Percentiles rank a stretch among this genome's conserved stretches.
phyloP scores from a whole-genome alignment of 139 green algal genomes.

The Deuterostichococcus epilithicus region DNA sequence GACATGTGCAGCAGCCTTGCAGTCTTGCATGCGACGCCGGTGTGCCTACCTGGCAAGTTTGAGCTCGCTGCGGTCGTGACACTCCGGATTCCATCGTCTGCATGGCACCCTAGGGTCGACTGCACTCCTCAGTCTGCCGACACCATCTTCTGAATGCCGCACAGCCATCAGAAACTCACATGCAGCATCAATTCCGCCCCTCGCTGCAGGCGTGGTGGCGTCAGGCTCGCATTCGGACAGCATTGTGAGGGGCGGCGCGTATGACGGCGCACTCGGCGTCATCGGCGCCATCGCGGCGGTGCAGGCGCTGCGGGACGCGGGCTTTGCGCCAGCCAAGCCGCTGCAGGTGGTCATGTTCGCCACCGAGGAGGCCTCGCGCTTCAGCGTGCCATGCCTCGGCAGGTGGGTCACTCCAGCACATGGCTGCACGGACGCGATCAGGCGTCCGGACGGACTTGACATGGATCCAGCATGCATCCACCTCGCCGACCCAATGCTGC shows the following conservation, averaged over 20 bases:
- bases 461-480: neutral
- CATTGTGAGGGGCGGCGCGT: constrained; percentile 73
- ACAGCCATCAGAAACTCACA: neutral
- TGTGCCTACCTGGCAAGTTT: neutral
- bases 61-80: no score
- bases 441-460: neutral
- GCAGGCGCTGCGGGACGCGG: constrained; percentile 48
- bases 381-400: constrained; percentile 72
- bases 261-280: constrained; percentile 81
- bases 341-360: constrained; percentile 90
- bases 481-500: neutral
- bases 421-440: neutral
- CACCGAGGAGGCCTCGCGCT: constrained; percentile 81
- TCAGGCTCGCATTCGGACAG: constrained; percentile 80
- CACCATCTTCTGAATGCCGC: no score
- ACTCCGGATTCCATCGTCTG: no score
- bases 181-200: no score
- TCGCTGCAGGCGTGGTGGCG: constrained; percentile 39
- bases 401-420: constrained; percentile 23
- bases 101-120: no score
- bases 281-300: constrained; percentile 77
- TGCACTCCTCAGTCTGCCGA: no score
- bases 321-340: constrained; percentile 58
- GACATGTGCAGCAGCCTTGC: no score
- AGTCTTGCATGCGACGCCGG: no score